Percentiles rank a stretch among this genome's conserved stretches.
phyloP scores from a whole-genome alignment of 306 rosid genomes.

The Lathyrus sativus region DNA sequence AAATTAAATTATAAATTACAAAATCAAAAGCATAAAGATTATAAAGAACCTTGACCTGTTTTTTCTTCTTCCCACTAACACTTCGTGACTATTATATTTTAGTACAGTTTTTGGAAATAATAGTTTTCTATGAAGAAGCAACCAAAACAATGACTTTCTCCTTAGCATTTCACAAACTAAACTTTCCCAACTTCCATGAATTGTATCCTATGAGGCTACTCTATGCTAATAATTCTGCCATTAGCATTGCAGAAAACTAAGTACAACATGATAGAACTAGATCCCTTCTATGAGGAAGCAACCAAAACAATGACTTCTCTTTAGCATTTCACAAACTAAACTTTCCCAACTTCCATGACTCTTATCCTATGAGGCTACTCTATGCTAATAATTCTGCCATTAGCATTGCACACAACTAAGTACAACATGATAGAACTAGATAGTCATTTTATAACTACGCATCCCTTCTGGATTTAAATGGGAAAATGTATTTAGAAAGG shows the following conservation, averaged over 20 bases:
- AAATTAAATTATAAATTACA: constrained; percentile 6
- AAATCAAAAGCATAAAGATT: background rate
- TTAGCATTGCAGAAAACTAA: background rate
- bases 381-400: constrained; percentile 10
- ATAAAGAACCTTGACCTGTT: background rate
- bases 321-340: constrained; percentile 19
- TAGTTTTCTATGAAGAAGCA: background rate
- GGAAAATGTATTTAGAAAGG: background rate
- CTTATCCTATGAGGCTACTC: background rate
- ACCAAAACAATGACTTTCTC: background rate
- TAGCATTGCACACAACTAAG: background rate
- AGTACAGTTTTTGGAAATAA: background rate
- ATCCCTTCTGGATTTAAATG: background rate
- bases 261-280: background rate
- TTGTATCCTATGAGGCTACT: background rate
- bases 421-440: background rate
- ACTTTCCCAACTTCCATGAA: background rate
- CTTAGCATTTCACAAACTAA: constrained; percentile 14
- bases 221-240: constrained; percentile 7
- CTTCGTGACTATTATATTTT: background rate
- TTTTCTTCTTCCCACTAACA: constrained; percentile 26
- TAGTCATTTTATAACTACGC: background rate
- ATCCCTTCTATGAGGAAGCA: background rate
- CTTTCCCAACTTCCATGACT: background rate
- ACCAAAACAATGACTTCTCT: background rate